Evolutionary conservation across 768 basidiomycete species (phyloP).

Genomic region (Hypholoma sublateritium): DNA sequence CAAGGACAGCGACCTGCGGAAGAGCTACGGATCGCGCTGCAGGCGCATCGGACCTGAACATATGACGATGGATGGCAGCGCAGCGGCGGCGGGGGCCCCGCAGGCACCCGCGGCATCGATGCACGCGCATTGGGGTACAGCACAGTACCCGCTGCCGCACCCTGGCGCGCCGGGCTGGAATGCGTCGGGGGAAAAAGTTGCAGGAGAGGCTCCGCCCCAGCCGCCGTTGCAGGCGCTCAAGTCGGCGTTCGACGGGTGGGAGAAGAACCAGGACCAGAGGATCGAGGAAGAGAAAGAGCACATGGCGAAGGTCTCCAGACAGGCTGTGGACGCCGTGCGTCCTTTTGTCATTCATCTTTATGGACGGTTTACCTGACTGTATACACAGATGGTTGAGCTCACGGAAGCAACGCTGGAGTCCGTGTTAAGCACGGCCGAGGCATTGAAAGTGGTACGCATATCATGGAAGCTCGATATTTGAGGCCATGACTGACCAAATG

Average conservation of each 20-base stretch:
- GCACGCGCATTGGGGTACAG: background rate
- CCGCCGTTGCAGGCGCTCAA: background rate
- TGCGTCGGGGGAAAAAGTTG: background rate
- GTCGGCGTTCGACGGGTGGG: constrained; percentile 5
- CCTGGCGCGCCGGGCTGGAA: background rate
- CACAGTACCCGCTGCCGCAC: background rate
- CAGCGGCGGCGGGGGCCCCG: background rate
- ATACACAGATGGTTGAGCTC: constrained; percentile 54
- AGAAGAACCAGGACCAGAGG: constrained; percentile 13
- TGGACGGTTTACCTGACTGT: background rate
- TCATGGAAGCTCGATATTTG: constrained; percentile 3
- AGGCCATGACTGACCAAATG: constrained; percentile 20
- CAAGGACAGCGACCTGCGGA: constrained; percentile 32
- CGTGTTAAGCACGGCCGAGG: constrained; percentile 54
- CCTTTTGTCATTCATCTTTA: background rate
- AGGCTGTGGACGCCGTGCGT: constrained; percentile 50
- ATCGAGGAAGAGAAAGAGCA: constrained; percentile 47
- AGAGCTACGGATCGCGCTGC: constrained; percentile 32
- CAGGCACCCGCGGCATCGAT: constrained; percentile 1
- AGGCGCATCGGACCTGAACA: constrained; percentile 6
- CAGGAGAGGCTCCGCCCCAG: background rate
- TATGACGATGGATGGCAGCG: background rate
- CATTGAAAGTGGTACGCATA: constrained; percentile 57
- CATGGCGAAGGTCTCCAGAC: constrained; percentile 41
- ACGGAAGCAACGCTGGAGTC: constrained; percentile 70